phyloP scores from a whole-genome alignment of 805 yeast genomes.

The Ogataea siamensis region DNA sequence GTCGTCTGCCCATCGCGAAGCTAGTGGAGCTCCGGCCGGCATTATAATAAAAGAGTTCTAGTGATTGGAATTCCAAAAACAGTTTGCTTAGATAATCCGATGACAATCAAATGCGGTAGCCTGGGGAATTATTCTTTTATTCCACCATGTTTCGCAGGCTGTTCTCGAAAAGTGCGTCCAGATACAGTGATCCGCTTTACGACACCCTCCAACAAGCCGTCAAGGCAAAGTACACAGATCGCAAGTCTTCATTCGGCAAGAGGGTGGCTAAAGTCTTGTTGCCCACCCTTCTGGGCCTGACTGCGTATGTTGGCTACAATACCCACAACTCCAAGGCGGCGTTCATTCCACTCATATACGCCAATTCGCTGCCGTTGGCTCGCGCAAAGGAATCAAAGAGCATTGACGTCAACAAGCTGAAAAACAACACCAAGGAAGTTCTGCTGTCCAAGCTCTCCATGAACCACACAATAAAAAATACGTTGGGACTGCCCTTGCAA shows the following conservation, averaged over 20 bases:
- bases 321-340: conserved; percentile 30
- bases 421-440: conserved; percentile 25
- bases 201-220: conserved; percentile 18
- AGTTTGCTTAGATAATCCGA: too few relatives aligned
- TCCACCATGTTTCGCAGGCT: background rate
- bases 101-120: conserved; percentile 10
- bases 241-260: conserved; percentile 19
- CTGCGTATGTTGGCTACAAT: conserved; percentile 31
- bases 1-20: conserved; percentile 36
- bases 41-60: conserved; percentile 1
- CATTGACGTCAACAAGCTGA: conserved; percentile 30
- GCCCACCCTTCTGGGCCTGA: conserved; percentile 24
- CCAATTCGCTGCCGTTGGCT: conserved; percentile 27
- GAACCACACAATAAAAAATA: conserved; percentile 28
- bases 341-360: conserved; percentile 33
- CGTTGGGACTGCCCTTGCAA: conserved; percentile 34
- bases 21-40: conserved; percentile 16
- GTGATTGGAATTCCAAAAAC: too few relatives aligned
- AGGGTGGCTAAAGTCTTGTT: conserved; percentile 21
- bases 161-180: background rate
- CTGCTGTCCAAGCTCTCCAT: conserved; percentile 31
- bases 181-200: conserved; percentile 7
- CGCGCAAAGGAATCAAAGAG: conserved; percentile 28
- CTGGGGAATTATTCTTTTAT: conserved; percentile 4
- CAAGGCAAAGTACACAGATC: conserved; percentile 11